Evolutionary conservation across 2,329 filamentous ascomycete species (phyloP), one percentile per base, ranked within the genome.

Genomic region (Neobulgaria alba): DNA sequence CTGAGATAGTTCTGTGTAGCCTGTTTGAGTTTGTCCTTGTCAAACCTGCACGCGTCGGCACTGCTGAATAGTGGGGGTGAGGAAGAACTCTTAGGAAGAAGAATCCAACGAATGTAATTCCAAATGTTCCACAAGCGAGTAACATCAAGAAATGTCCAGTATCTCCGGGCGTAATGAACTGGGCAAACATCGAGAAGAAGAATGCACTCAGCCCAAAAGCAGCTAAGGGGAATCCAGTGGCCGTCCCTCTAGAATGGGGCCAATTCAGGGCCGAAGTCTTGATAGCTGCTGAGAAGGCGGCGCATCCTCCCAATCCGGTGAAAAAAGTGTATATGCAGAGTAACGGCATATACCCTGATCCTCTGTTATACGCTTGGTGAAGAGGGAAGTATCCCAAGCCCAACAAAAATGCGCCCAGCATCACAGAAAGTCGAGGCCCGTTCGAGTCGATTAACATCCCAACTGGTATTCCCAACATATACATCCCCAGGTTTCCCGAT

Each of bases 191-290:
- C 0, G 92, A 90, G 66, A 95, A 98, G 68, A 96, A 94, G 65
- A 98, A 92, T 40, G 92, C 92, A 60, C 89, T 95, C 42, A 98
- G 67, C 3, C 92, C 92, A 58, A 96, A 96, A 3, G 86, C 89
- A 42, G 92, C 86, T 41, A 96, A 65, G 4, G 92, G 90, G 54
- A 96, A 92, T 1, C 89, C 89, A 4, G 92, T 96, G 4, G 92
- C 92, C 3, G 90, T 95, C 41, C 92, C 92, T 49, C 92, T 78
- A 60, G 94, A 83, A 43, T 82, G 76, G 10, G 90, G 90, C 78
- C 89, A 95, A 63, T 95, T 95, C 50, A 92, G 73, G 8, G 89
- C 89, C 36, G 85, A 89, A 59, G 68, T 69, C 60, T 98, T 98
- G 58, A 98, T 78, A 7, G 89, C 74, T 19, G 85, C 87, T 16